Percentiles rank a stretch among this genome's conserved stretches.
Evolutionary conservation across 805 yeast species (phyloP).

Genomic region (Wickerhamiella occidentalis): DNA sequence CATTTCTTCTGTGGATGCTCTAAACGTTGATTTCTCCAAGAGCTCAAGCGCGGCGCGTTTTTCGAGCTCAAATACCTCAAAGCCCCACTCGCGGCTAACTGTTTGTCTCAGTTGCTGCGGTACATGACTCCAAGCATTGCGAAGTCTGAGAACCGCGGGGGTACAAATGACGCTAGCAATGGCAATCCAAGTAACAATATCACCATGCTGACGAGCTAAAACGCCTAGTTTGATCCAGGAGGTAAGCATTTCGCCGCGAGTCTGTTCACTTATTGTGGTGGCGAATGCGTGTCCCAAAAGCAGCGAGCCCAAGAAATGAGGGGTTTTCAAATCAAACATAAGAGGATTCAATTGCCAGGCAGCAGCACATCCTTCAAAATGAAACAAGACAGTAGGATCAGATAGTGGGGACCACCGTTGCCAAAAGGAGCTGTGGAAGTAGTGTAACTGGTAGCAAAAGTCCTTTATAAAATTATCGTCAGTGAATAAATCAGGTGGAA

Average conservation of each 20-base stretch:
- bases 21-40: slow-evolving; percentile 52
- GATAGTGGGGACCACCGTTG: slow-evolving; percentile 63
- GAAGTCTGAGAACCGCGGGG: slow-evolving; percentile 63
- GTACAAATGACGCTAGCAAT: slow-evolving; percentile 75
- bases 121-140: slow-evolving; percentile 63
- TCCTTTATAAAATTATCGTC: slow-evolving; percentile 41
- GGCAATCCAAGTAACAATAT: slow-evolving; percentile 91
- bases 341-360: slow-evolving; percentile 41
- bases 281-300: slow-evolving; percentile 58
- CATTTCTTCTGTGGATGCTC: slow-evolving; percentile 66
- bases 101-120: slow-evolving; percentile 45
- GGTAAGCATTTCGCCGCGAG: slow-evolving; percentile 51
- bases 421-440: slow-evolving; percentile 55
- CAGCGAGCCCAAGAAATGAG: slow-evolving; percentile 69
- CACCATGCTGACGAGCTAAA: slow-evolving; percentile 64
- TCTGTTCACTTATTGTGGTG: slow-evolving; percentile 25
- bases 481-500: slow-evolving; percentile 40
- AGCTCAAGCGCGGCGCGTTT: slow-evolving; percentile 50
- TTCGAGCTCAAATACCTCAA: slow-evolving; percentile 79
- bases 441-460: slow-evolving; percentile 52
- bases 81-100: slow-evolving; percentile 78
- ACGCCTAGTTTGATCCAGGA: slow-evolving; percentile 84
- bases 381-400: slow-evolving; percentile 66
- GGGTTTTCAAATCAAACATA: slow-evolving; percentile 55
- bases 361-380: slow-evolving; percentile 29